Base-by-base conservation (phyloP, 2,329 filamentous ascomycete genomes). In the Paecilomyces niveus region DNA sequence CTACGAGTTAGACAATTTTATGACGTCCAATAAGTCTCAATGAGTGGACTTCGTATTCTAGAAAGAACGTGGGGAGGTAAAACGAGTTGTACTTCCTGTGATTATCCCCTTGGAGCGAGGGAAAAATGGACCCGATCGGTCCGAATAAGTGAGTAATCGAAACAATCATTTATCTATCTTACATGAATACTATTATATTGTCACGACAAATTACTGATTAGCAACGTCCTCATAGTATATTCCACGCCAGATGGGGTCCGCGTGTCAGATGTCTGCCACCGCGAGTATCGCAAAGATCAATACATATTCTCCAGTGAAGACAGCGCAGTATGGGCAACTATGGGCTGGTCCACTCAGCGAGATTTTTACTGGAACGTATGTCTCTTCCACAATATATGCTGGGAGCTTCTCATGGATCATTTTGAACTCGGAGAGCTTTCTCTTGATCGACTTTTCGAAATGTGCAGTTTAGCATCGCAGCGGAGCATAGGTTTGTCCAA, bases 81-180 rank as follows among this genome's bases (percentile, higher is more conserved):
- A 67, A 69, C 13, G 79, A 85, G 55, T 78, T 86, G 0, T 83
- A 76, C 62, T 87, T 86, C 70, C 76, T 87, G 35, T 10, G 35
- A 45, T 10, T 18, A 18, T 45, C n/a, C 1, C 15, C n/a, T 45
- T 5, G 15, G 15, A 45, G 8, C 4, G 4, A 18, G n/a, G n/a
- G 35, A 18, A 18, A 8, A n/a, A 45, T 45, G 35, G 35, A 18
- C 35, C 18, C 15, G 15, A 18, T 45, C 9, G 3, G 35, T 18
- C n/a, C 35, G 35, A 45, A 18, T n/a, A 45, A 9, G 35, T 45
- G 9, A 45, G 35, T 45, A 5, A 26, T 26, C 5, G 24, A 26
- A 26, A 26, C 24, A 26, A 29, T 29, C 26, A 1, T 4, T 7
- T 29, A 5, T 29, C 26, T 29, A 9, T 45, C n/a, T 45, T 45